Base-by-base conservation (phyloP, 352 stramenopile genomes). In the Thalassiosira mediterranea region DNA sequence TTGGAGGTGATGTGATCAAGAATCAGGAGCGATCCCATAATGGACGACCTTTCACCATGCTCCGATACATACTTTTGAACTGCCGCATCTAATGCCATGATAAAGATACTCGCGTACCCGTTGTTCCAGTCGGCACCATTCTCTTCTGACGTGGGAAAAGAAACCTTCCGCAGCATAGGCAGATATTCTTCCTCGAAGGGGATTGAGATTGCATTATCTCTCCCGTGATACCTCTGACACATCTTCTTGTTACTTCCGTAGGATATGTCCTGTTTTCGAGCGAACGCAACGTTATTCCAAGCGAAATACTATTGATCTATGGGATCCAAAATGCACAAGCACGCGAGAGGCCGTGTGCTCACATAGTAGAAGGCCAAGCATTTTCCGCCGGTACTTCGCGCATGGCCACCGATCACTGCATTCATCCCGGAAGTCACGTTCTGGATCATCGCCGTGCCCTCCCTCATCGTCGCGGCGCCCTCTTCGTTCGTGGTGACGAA, bases 171-270 rank as follows among this genome's bases (percentile, higher is more conserved):
- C 3, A 81, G 32, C 83, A 87, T 10, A 47, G 71, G 10, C 49
- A 84, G 58, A 51, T 87, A 88, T 1, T 87, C 53, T 19, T 77
- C 60, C 49, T 79, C 63, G 25, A 88, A 81, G 38, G 70, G 64
- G 66, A 88, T 84, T 56, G 80, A 69, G 8, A 84, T 80, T 10
- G 83, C 53, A 64, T 79, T 65, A 13, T 49, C 68, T 31, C 42
- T 58, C 21, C 26, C 29, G 3, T 81, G 83, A 17, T 96, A 87
- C 17, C 83, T 80, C 53, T 96, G 60, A 11, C 90, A 83, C 84
- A 98, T 97, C 77, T 97, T 98, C 63, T 96, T 95, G 4, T 97
- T 91, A n/a, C 92, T 94, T 5, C 95, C 95, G 64, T 98, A 98
- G 2, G 89, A 87, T 26, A 94, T 96, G 63, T 90, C 83, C n/a